phyloP scores from a whole-genome alignment of 1,284 basidiomycete genomes.

The Leucoagaricus sp. region DNA sequence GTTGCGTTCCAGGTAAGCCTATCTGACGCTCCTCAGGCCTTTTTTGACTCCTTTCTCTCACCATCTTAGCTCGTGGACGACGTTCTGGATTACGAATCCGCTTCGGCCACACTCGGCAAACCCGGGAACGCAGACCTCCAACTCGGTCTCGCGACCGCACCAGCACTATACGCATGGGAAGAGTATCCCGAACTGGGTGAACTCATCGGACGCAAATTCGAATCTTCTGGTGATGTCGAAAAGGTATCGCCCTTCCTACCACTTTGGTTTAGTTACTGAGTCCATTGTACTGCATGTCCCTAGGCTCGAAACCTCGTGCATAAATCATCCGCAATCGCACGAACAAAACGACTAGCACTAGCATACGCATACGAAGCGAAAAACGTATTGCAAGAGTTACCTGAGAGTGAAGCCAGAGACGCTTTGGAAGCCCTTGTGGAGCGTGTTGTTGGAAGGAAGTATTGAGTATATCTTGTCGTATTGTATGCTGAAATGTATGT shows the following conservation, averaged over 20 bases:
- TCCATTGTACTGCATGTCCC: neutral
- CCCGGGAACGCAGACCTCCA: slow-evolving; percentile 65
- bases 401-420: slow-evolving; percentile 80
- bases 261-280: neutral
- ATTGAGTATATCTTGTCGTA: too few species aligned
- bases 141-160: slow-evolving; percentile 91
- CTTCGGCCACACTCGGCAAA: slow-evolving; percentile 40
- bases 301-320: slow-evolving; percentile 82
- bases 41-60: neutral
- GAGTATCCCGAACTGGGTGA: slow-evolving; percentile 87
- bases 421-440: too few species aligned
- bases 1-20: slow-evolving; percentile 89
- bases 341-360: slow-evolving; percentile 79
- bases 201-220: slow-evolving; percentile 87
- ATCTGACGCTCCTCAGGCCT: neutral
- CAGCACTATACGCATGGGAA: slow-evolving; percentile 95
- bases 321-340: slow-evolving; percentile 78
- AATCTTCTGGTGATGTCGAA: slow-evolving; percentile 85
- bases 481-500: too few species aligned
- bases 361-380: slow-evolving; percentile 80
- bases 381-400: slow-evolving; percentile 70
- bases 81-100: slow-evolving; percentile 87
- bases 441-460: too few species aligned
- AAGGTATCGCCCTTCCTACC: slow-evolving; percentile 46
- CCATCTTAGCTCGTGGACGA: slow-evolving; percentile 86